Percentiles rank a stretch among this genome's conserved stretches.
phyloP scores from a whole-genome alignment of 1,284 basidiomycete species.

The Tetrapyrgos nigripes region DNA sequence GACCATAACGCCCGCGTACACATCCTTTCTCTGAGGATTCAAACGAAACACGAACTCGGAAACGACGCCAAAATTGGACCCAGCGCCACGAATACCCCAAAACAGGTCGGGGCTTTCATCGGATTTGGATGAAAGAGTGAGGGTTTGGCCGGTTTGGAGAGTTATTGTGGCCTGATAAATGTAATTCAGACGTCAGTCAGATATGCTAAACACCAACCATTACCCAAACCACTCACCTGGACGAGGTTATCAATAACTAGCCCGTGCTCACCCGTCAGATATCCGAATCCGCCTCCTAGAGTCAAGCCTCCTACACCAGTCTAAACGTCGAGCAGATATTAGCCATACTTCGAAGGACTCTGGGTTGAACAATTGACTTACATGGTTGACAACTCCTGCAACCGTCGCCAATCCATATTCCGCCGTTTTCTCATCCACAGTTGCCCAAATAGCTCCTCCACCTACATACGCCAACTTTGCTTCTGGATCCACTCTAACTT shows the following conservation, averaged over 20 bases:
- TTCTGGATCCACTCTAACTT: constrained; percentile 48
- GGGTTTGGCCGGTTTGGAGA: constrained; percentile 3
- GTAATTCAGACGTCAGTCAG: neutral
- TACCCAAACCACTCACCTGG: constrained; percentile 38
- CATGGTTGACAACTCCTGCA: constrained; percentile 62
- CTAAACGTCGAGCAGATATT: constrained; percentile 29
- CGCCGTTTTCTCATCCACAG: constrained; percentile 56
- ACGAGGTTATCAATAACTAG: constrained; percentile 62
- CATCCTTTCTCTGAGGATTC: constrained; percentile 25
- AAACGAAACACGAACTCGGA: constrained; percentile 17
- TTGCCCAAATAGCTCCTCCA: constrained; percentile 59
- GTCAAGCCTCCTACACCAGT: constrained; percentile 46
- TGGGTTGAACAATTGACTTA: constrained; percentile 29
- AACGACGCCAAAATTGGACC: constrained; percentile 20
- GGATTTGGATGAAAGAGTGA: too few relatives aligned
- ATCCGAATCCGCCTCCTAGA: constrained; percentile 62
- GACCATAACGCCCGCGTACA: constrained; percentile 1
- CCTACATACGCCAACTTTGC: constrained; percentile 52
- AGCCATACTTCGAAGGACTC: neutral
- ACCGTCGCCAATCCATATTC: constrained; percentile 55
- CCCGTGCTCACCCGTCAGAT: constrained; percentile 54
- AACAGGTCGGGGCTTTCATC: constrained; percentile 8
- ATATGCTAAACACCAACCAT: too few relatives aligned
- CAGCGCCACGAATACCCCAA: constrained; percentile 15
- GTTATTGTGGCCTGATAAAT: neutral